phyloP scores from a whole-genome alignment of 192 early-diverging fungal genomes.

The Backusella psychrophila region DNA sequence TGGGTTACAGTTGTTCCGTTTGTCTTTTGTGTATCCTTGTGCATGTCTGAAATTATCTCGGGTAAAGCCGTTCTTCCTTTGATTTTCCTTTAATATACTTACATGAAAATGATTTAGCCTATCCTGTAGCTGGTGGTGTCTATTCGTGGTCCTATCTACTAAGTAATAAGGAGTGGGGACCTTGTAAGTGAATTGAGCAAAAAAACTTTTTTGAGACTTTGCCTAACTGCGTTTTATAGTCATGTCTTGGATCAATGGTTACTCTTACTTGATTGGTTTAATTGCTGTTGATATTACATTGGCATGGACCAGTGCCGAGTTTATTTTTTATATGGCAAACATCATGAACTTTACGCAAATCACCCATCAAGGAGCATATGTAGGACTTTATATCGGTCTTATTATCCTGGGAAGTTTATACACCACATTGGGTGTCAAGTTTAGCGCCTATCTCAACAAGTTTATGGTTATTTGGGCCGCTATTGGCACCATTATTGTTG shows the following conservation, averaged over 20 bases:
- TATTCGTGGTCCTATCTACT: slow-evolving; percentile 24
- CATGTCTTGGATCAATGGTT: slow-evolving; percentile 27
- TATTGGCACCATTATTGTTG: slow-evolving; percentile 43
- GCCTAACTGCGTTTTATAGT: slow-evolving; percentile 5
- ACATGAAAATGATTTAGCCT: not conserved
- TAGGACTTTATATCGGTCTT: slow-evolving; percentile 41
- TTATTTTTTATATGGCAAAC: slow-evolving; percentile 39
- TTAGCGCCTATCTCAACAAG: slow-evolving; percentile 38
- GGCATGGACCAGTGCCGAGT: slow-evolving; percentile 37
- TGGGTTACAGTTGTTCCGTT: slow-evolving; percentile 40
- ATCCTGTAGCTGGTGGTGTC: slow-evolving; percentile 33
- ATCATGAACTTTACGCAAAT: slow-evolving; percentile 30
- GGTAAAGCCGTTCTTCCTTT: not conserved
- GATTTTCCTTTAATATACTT: not conserved
- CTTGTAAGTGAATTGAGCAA: slow-evolving; percentile 17
- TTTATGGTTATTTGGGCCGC: slow-evolving; percentile 38
- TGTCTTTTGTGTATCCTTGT: slow-evolving; percentile 39
- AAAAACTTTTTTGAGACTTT: not conserved
- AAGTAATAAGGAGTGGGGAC: slow-evolving; percentile 23
- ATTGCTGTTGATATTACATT: slow-evolving; percentile 28
- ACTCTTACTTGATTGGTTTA: slow-evolving; percentile 19
- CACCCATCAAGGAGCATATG: slow-evolving; percentile 36
- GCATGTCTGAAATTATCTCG: slow-evolving; percentile 48
- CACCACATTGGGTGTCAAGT: slow-evolving; percentile 31
- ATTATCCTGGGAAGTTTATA: slow-evolving; percentile 34